Percentiles rank a stretch among this genome's conserved stretches.
phyloP scores from a whole-genome alignment of 768 basidiomycete genomes.

The Cystofilobasidium ferigula region DNA sequence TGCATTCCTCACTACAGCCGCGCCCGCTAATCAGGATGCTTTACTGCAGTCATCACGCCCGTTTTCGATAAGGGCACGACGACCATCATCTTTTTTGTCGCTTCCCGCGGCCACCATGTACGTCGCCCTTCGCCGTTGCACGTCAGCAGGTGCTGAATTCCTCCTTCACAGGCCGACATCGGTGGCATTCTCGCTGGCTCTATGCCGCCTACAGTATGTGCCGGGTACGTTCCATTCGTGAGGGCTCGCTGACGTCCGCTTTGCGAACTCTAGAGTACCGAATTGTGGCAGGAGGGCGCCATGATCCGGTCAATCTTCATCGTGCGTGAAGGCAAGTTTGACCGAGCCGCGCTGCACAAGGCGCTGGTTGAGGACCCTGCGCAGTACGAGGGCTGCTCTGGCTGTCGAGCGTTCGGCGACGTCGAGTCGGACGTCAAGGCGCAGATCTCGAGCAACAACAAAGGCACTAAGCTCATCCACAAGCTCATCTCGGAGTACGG shows the following conservation, averaged over 20 bases:
- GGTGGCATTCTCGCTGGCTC: constrained; percentile 28
- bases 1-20: not conserved
- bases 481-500: constrained; percentile 33
- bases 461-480: constrained; percentile 29
- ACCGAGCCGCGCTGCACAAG: constrained; percentile 27
- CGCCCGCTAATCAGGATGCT: too few relatives aligned
- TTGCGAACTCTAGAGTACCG: constrained; percentile 14
- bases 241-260: not conserved
- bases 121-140: too few relatives aligned
- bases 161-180: constrained; percentile 16
- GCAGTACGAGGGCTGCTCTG: constrained; percentile 31
- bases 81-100: constrained; percentile 27
- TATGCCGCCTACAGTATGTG: constrained; percentile 18
- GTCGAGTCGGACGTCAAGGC: constrained; percentile 33
- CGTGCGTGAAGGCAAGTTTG: constrained; percentile 30
- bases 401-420: constrained; percentile 32
- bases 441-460: constrained; percentile 28
- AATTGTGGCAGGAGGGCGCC: constrained; percentile 31
- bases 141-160: not conserved
- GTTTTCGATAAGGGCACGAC: constrained; percentile 24
- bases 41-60: constrained; percentile 31
- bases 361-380: constrained; percentile 30
- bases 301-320: constrained; percentile 29
- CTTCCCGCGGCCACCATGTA: constrained; percentile 24
- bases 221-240: not conserved